Percentiles rank a stretch among this genome's conserved stretches.
These are phyloP conservation scores for Aquilaria yunnanensis DNA, from an alignment of 345 rosid genomes.

Conservation along the genomic window DNA sequence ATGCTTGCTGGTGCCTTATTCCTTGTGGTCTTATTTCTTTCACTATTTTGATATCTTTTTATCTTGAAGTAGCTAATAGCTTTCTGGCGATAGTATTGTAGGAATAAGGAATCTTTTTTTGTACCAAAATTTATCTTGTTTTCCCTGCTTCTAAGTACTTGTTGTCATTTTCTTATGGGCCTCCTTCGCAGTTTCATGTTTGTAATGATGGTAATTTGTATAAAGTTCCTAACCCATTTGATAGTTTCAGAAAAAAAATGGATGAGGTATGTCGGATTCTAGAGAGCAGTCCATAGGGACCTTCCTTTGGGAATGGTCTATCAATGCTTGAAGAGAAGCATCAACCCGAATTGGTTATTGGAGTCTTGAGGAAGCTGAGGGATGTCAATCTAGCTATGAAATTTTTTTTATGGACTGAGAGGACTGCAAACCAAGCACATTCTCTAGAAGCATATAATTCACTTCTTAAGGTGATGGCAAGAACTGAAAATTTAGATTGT, in stretches of 20 bases:
- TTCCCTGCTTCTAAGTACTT: conserved; percentile 19
- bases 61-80: too few species aligned
- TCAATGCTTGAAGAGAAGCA: conserved; percentile 39
- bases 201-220: conserved; percentile 1
- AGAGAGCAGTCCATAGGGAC: conserved; percentile 63
- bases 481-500: conserved; percentile 34
- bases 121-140: conserved; percentile 15
- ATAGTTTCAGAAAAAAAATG: conserved; percentile 22
- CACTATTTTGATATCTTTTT: too few species aligned
- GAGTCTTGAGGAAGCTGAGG: conserved; percentile 53
- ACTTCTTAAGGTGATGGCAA: conserved; percentile 63
- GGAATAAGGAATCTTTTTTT: conserved; percentile 20
- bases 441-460: conserved; percentile 69
- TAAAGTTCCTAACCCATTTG: conserved; percentile 19
- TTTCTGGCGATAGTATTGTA: conserved; percentile 18
- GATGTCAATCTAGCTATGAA: conserved; percentile 46
- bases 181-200: conserved; percentile 8
- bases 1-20: too few species aligned
- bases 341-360: conserved; percentile 47
- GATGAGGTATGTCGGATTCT: conserved; percentile 46
- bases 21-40: too few species aligned
- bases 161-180: conserved; percentile 26
- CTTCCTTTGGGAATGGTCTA: conserved; percentile 45
- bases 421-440: conserved; percentile 40
- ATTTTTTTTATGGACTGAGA: conserved; percentile 69